Evolutionary conservation across 441 rosid genomes (phyloP).

Genomic region (Erodium texanum): DNA sequence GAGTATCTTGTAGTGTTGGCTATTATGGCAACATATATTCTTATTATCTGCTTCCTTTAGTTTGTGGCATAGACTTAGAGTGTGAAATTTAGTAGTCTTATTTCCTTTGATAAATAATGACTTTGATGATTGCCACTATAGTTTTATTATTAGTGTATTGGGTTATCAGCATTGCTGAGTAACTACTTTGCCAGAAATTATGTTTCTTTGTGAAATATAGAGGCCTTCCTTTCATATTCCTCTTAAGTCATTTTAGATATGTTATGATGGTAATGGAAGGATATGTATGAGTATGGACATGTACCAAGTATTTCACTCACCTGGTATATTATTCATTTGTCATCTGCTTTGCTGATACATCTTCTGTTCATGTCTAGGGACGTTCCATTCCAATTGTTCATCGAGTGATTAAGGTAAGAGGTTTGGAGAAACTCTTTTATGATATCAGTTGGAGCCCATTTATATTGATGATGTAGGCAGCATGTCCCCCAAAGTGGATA

Average conservation of each 20-base stretch:
- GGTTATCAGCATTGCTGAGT: no score
- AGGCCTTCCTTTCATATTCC: no score
- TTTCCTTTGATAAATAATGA: background rate
- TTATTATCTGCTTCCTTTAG: background rate
- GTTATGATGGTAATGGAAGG: no score
- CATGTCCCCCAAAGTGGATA: no score
- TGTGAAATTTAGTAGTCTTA: background rate
- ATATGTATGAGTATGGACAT: no score
- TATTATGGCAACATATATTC: background rate
- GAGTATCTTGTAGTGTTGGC: background rate
- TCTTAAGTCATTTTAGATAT: no score
- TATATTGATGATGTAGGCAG: no score
- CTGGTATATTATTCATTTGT: background rate
- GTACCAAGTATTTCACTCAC: background rate
- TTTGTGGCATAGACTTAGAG: background rate
- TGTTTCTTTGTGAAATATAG: no score
- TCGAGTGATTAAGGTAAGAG: constrained; percentile 65
- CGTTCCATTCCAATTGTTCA: constrained; percentile 74
- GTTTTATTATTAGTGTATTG: no score
- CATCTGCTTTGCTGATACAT: constrained; percentile 13
- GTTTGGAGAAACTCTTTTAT: constrained; percentile 4
- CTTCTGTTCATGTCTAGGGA: constrained; percentile 34
- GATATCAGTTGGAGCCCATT: no score
- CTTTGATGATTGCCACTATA: no score
- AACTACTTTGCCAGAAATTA: no score